Percentiles rank a stretch among this genome's conserved stretches.
phyloP scores from a whole-genome alignment of 495 filamentous ascomycete species.

The Lindgomyces ingoldianus region DNA sequence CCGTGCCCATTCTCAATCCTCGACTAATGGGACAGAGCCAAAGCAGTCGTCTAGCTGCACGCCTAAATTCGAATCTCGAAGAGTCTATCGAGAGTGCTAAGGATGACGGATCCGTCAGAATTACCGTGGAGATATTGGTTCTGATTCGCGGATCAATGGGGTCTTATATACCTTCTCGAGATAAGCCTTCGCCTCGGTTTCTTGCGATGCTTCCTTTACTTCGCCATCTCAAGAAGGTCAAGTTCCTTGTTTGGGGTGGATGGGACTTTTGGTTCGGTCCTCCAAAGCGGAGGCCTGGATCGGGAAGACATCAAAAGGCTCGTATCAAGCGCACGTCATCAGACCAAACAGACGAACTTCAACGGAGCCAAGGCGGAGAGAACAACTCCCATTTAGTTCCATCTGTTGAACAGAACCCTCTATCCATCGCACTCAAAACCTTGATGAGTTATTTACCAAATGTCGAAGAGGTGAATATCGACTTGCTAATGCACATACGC shows the following conservation, averaged over 20 bases:
- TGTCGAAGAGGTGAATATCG: conserved; percentile 21
- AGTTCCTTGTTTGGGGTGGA: conserved; percentile 20
- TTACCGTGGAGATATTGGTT: conserved; percentile 14
- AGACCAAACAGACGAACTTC: conserved; percentile 14
- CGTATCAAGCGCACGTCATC: conserved; percentile 1
- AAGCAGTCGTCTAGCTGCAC: background rate
- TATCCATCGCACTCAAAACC: conserved; percentile 1
- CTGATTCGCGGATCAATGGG: conserved; percentile 2
- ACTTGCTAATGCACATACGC: conserved; percentile 8
- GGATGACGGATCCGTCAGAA: conserved; percentile 11
- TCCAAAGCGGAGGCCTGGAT: background rate
- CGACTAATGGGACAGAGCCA: background rate
- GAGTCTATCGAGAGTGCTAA: conserved; percentile 1
- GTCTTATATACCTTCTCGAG: conserved; percentile 6
- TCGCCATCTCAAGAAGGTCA: conserved; percentile 4
- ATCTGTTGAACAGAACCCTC: conserved; percentile 1
- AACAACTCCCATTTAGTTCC: background rate
- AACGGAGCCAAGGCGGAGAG: background rate
- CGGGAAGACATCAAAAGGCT: background rate
- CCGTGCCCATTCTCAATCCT: background rate
- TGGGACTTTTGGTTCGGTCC: conserved; percentile 26
- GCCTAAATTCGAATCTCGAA: background rate
- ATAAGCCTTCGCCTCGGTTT: conserved; percentile 19
- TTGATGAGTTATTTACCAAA: conserved; percentile 11
- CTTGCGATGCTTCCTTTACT: conserved; percentile 16